These are phyloP conservation scores for Phoma sp. DNA, from an alignment of 2,329 filamentous ascomycete species.

Conservation along the genomic window DNA sequence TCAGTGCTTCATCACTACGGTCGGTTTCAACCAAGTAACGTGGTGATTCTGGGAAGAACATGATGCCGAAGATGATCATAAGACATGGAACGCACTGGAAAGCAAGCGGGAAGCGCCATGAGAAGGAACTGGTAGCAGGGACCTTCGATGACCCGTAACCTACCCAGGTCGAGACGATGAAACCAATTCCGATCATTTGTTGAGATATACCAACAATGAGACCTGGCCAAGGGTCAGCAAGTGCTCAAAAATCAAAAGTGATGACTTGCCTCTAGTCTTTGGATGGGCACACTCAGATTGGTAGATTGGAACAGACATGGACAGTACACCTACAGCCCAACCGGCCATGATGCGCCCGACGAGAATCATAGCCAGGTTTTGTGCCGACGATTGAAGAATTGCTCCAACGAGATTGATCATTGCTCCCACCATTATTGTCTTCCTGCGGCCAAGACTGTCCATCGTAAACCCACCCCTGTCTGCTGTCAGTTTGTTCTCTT, in stretches of 20 bases:
- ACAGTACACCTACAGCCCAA: constrained; percentile 64
- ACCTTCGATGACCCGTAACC: constrained; percentile 53
- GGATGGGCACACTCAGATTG: constrained; percentile 68
- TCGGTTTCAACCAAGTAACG: constrained; percentile 54
- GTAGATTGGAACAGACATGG: constrained; percentile 68
- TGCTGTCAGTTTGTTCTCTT: not conserved
- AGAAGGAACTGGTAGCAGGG: constrained; percentile 46
- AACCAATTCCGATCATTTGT: constrained; percentile 64
- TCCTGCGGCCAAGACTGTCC: constrained; percentile 65
- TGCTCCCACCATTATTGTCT: constrained; percentile 66
- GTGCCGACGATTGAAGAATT: constrained; percentile 64
- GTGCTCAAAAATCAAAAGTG: not conserved
- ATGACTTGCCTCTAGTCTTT: constrained; percentile 58
- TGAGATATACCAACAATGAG: constrained; percentile 64
- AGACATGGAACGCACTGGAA: constrained; percentile 55
- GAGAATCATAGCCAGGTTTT: constrained; percentile 63
- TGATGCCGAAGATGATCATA: constrained; percentile 52
- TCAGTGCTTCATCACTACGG: constrained; percentile 61
- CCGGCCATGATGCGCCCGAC: constrained; percentile 65
- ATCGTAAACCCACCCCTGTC: constrained; percentile 61
- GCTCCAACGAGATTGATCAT: constrained; percentile 65
- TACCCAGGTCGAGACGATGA: constrained; percentile 62
- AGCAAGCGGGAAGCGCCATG: constrained; percentile 54
- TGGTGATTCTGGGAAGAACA: constrained; percentile 51
- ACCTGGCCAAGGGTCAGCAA: constrained; percentile 24